phyloP scores from a whole-genome alignment of 2,329 filamentous ascomycete genomes.

The Aspergillus sp. region DNA sequence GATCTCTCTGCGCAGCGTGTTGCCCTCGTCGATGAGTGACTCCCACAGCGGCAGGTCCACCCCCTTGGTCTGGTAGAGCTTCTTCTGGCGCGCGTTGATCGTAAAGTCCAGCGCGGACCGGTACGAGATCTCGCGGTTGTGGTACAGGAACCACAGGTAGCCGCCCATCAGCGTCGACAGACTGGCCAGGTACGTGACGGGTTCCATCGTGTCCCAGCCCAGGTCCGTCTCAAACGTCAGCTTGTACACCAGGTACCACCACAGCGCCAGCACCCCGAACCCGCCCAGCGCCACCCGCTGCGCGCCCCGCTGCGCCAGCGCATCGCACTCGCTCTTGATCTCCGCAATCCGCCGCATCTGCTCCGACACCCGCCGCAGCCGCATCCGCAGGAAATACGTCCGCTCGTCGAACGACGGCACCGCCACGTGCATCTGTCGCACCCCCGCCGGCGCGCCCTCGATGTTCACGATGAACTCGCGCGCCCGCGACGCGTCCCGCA shows the following conservation, averaged over 20 bases:
- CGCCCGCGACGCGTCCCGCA: slow-evolving; percentile 80
- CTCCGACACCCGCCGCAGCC: slow-evolving; percentile 68
- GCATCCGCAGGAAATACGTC: slow-evolving; percentile 82
- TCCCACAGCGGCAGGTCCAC: slow-evolving; percentile 80
- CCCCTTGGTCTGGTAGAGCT: slow-evolving; percentile 71
- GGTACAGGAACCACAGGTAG: slow-evolving; percentile 91
- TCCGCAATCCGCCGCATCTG: slow-evolving; percentile 68
- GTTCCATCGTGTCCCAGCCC: slow-evolving; percentile 90
- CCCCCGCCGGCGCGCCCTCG: slow-evolving; percentile 64
- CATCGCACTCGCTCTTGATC: slow-evolving; percentile 79
- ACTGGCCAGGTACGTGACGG: slow-evolving; percentile 85
- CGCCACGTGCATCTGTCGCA: slow-evolving; percentile 67
- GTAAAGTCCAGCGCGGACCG: slow-evolving; percentile 84
- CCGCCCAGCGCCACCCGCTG: slow-evolving; percentile 78
- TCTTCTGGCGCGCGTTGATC: slow-evolving; percentile 72
- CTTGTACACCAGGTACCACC: slow-evolving; percentile 79
- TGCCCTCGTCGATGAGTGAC: slow-evolving; percentile 73
- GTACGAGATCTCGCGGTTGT: slow-evolving; percentile 86
- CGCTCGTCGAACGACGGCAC: slow-evolving; percentile 87
- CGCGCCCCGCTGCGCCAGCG: slow-evolving; percentile 71
- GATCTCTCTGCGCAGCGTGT: slow-evolving; percentile 74
- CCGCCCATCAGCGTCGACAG: slow-evolving; percentile 82
- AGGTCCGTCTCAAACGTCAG: slow-evolving; percentile 68
- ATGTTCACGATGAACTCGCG: slow-evolving; percentile 83
- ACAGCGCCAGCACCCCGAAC: slow-evolving; percentile 68